These are phyloP conservation scores for Phytophthora sp. DNA, from an alignment of 352 stramenopile species.

Conservation along the genomic window DNA sequence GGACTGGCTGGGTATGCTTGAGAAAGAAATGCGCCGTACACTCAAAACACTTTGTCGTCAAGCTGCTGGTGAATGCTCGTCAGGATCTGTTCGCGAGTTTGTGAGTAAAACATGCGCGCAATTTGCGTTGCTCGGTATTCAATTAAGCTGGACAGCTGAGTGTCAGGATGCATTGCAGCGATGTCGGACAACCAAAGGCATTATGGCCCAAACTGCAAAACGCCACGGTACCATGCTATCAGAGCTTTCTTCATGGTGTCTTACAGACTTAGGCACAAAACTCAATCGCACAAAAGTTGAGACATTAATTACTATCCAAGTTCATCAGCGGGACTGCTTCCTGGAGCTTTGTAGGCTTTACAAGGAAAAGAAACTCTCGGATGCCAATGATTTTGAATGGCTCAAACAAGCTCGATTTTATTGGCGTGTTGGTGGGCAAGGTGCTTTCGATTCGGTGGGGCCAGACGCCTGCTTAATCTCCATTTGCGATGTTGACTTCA, in stretches of 20 bases:
- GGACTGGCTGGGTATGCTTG: slow-evolving; percentile 76
- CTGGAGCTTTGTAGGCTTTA: slow-evolving; percentile 69
- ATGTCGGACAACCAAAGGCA: slow-evolving; percentile 81
- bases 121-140: slow-evolving; percentile 78
- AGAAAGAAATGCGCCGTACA: slow-evolving; percentile 73
- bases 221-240: slow-evolving; percentile 80
- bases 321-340: slow-evolving; percentile 88
- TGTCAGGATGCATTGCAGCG: slow-evolving; percentile 78
- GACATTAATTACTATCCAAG: slow-evolving; percentile 94
- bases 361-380: slow-evolving; percentile 81
- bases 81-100: slow-evolving; percentile 63
- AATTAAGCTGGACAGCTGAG: slow-evolving; percentile 80
- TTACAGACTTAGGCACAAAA: slow-evolving; percentile 90
- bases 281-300: slow-evolving; percentile 94
- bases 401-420: slow-evolving; percentile 85
- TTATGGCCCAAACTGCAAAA: slow-evolving; percentile 88
- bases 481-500: slow-evolving; percentile 93
- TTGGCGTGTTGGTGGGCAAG: slow-evolving; percentile 50
- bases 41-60: slow-evolving; percentile 72
- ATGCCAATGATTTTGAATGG: slow-evolving; percentile 86
- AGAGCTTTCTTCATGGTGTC: slow-evolving; percentile 92
- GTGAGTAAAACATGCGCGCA: slow-evolving; percentile 76
- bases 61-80: slow-evolving; percentile 57
- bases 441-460: slow-evolving; percentile 85
- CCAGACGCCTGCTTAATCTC: slow-evolving; percentile 94